Conservation (phyloP, 768 basidiomycete genomes). For the Tylopilus intermedius region DNA sequence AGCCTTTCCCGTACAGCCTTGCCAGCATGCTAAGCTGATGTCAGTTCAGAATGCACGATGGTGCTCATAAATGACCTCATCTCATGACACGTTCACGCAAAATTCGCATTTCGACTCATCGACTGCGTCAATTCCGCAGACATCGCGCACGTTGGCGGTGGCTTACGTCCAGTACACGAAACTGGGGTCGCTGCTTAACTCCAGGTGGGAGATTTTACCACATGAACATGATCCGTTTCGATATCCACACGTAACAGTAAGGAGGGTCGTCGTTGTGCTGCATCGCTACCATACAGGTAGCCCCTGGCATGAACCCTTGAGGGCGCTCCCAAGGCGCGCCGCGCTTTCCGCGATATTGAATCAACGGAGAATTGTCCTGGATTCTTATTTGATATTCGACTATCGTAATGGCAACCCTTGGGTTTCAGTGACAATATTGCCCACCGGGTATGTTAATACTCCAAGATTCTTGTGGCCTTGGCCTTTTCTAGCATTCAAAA, state of each 20-base stretch:
- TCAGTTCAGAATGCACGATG: neutral
- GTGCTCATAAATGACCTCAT: neutral
- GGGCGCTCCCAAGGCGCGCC: neutral
- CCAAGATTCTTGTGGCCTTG: neutral
- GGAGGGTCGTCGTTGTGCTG: neutral
- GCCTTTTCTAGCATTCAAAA: neutral
- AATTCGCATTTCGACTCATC: no score
- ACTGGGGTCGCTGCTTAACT: neutral
- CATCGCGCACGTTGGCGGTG: neutral
- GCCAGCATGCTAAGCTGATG: neutral
- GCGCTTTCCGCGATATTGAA: neutral
- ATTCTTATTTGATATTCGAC: conserved; percentile 1
- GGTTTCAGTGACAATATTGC: conserved; percentile 7
- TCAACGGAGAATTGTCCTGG: neutral
- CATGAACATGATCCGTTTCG: neutral
- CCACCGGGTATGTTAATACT: neutral
- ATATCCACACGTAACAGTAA: neutral
- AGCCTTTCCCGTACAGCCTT: neutral
- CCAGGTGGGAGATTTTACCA: neutral
- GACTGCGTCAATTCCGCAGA: neutral
- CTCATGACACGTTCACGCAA: conserved; percentile 1
- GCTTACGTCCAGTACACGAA: conserved; percentile 1
- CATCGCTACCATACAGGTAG: neutral
- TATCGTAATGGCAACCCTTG: conserved; percentile 10
- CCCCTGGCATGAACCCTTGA: neutral